Percentiles rank a stretch among this genome's conserved stretches.
These are phyloP conservation scores for Coniochaeta sp. DNA, from an alignment of 2,329 filamentous ascomycete genomes.

Conservation along the genomic window DNA sequence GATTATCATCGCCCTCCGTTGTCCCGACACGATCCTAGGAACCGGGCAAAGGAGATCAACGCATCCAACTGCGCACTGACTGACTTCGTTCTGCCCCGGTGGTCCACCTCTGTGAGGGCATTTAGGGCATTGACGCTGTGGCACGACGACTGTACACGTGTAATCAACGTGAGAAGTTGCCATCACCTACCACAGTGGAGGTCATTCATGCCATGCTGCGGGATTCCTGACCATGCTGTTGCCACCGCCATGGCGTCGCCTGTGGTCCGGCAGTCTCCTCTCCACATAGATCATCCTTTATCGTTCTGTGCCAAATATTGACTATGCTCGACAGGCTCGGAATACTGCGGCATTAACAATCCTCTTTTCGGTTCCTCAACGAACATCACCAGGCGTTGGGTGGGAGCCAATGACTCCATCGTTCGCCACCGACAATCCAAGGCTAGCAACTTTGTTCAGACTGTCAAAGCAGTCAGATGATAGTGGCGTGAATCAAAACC, in stretches of 20 bases:
- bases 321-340: too few relatives aligned
- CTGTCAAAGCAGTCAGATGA: background rate
- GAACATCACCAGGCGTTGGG: background rate
- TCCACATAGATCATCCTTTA: background rate
- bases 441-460: background rate
- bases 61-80: background rate
- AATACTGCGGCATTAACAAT: background rate
- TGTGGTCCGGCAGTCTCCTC: background rate
- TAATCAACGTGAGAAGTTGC: background rate
- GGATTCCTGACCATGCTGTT: background rate
- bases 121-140: background rate
- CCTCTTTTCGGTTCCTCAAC: background rate
- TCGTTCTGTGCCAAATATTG: too few relatives aligned
- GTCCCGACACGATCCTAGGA: background rate
- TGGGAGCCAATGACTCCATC: background rate
- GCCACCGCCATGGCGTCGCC: background rate
- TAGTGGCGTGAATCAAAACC: background rate
- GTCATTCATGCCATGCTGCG: background rate
- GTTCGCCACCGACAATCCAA: background rate
- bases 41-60: background rate
- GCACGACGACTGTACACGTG: background rate
- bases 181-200: background rate
- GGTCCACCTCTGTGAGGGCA: background rate
- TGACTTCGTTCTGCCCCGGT: background rate
- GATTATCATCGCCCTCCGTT: background rate